phyloP scores from a whole-genome alignment of 768 basidiomycete species.

The Gloeophyllum trabeum region DNA sequence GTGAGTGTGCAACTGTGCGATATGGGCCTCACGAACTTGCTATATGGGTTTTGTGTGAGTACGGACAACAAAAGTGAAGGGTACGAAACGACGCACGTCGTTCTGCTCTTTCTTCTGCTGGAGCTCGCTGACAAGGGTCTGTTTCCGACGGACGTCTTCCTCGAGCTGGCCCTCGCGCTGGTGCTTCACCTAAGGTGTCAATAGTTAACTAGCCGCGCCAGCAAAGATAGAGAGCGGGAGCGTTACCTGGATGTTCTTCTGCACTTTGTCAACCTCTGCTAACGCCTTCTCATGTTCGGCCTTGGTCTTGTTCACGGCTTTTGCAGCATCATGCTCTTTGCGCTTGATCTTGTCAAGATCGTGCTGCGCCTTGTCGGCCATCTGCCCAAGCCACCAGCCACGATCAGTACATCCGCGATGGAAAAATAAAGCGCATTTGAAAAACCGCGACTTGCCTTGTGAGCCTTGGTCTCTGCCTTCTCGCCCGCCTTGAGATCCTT shows the following conservation, averaged over 20 bases:
- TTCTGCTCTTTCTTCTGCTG: conserved; percentile 16
- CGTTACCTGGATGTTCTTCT: conserved; percentile 32
- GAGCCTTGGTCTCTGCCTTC: conserved; percentile 38
- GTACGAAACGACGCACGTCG: conserved; percentile 12
- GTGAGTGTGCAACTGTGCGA: conserved; percentile 14
- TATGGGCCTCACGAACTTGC: conserved; percentile 11
- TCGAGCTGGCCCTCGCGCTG: conserved; percentile 14
- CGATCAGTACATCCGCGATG: background rate
- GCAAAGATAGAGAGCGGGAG: background rate
- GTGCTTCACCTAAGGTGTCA: conserved; percentile 12
- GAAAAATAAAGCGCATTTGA: no score
- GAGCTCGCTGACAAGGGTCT: conserved; percentile 12
- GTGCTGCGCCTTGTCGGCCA: conserved; percentile 34
- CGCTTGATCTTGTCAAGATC: conserved; percentile 34
- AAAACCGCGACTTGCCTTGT: conserved; percentile 28
- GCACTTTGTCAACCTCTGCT: conserved; percentile 27
- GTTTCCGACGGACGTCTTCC: conserved; percentile 14
- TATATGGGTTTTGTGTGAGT: background rate
- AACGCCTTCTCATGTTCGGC: conserved; percentile 40
- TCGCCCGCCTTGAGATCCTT: conserved; percentile 43
- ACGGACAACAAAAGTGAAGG: background rate
- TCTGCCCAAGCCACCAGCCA: conserved; percentile 16
- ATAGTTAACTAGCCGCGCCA: background rate
- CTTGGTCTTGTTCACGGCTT: conserved; percentile 38
- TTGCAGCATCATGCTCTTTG: conserved; percentile 38